A percentile compares a stretch with the other conserved stretches of the same genome.
These are phyloP conservation scores for Neurospora sp. DNA, from an alignment of 2,329 filamentous ascomycete genomes.

Conservation along the genomic window DNA sequence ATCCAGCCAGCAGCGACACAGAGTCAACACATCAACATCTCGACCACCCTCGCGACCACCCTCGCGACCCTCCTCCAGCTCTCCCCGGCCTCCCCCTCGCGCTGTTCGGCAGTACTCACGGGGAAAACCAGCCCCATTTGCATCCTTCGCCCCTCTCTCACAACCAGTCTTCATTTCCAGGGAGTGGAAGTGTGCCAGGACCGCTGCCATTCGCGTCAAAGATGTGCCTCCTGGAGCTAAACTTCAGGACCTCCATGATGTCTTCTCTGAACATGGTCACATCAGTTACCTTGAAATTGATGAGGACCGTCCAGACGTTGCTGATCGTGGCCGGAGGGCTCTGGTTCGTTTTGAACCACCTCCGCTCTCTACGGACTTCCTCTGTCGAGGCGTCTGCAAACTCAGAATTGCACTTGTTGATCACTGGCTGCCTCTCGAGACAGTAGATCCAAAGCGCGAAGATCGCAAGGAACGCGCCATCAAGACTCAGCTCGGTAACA, in stretches of 20 bases:
- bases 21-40: not conserved
- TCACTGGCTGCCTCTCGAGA: not conserved
- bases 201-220: constrained; percentile 20
- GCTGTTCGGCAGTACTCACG: not conserved
- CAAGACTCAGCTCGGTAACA: constrained; percentile 13
- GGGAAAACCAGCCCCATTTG: not conserved
- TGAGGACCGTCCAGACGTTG: constrained; percentile 29
- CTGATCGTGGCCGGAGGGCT: constrained; percentile 26
- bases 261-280: constrained; percentile 41
- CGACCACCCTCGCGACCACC: not conserved
- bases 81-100: not conserved
- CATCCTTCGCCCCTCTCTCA: not conserved
- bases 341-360: constrained; percentile 50
- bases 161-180: constrained; percentile 1
- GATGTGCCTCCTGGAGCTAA: constrained; percentile 27
- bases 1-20: not conserved
- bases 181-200: constrained; percentile 7
- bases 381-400: constrained; percentile 27
- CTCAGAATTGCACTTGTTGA: constrained; percentile 12
- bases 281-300: constrained; percentile 49
- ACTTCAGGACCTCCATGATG: constrained; percentile 37
- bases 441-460: not conserved
- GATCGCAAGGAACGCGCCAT: constrained; percentile 4
- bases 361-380: constrained; percentile 36
- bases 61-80: not conserved